Evolutionary conservation across 768 basidiomycete genomes (phyloP), one percentile per base, ranked within the genome.

Genomic region (Paxillus involutus): DNA sequence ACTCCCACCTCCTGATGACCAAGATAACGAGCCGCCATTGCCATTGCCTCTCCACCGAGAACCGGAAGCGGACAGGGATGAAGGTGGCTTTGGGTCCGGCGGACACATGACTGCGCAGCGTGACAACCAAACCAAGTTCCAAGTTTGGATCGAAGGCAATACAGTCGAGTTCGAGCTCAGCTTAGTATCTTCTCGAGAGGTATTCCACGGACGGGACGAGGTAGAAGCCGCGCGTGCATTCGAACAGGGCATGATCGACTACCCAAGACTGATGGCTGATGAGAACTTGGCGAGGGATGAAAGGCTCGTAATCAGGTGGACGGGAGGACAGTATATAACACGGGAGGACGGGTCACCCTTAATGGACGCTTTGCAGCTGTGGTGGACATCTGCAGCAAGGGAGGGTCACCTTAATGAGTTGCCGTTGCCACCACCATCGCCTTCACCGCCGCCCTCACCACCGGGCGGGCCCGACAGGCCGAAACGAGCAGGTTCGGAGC

Each of bases 131-230:
- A 80, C 81, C 40, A 73, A 76, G 51, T 89, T 91, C 59, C 75
- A 83, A 14, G 76, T 94, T 11, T 76, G 77, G 26, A 81, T 89
- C 42, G 85, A 88, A 35, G 81, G 78, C 3, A 74, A 74, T 51
- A 73, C 73, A 46, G 75, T 88, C 19, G 74, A 75, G n/a, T 94
- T 94, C 59, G 86, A 94, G 67, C 70, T 95, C 55, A 87, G 91
- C 59, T 58, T 92, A 40, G 77, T 88, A 17, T 71, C 74, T 3
- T 63, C 64, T 3, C 59, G 46, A 1, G 62, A 68, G 8, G 44
- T 66, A 17, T 68, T 78, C 52, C 48, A 66, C 58, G 62, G 67
- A 32, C 57, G 59, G 49, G 79, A 82, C 57, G 80, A 83, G 44
- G 72, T 82, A 6, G 84, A 86, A 50, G 79, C 81, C 10, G 75